These are phyloP conservation scores for Geotrichum bryndzae DNA, from an alignment of 1,139 yeast species.

Conservation along the genomic window DNA sequence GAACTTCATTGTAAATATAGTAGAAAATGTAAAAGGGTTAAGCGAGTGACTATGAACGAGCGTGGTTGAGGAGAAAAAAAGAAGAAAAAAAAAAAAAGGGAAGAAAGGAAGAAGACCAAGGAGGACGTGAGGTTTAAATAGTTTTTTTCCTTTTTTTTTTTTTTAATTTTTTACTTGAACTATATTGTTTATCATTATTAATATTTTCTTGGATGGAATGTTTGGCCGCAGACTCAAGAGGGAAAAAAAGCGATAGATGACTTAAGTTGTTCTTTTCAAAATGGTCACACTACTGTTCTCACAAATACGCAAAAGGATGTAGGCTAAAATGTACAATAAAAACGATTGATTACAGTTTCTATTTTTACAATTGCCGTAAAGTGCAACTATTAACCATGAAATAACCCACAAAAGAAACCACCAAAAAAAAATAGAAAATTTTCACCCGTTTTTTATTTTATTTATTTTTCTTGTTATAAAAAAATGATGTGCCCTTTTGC, in stretches of 20 bases:
- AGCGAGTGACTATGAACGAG: conserved; percentile 15
- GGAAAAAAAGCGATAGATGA: neutral
- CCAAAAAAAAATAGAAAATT: too few relatives aligned
- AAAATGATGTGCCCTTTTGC: too few relatives aligned
- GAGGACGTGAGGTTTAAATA: neutral
- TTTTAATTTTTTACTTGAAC: neutral
- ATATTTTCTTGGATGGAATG: neutral
- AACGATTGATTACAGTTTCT: neutral
- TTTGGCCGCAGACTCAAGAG: neutral
- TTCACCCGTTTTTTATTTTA: too few relatives aligned
- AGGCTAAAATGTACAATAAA: neutral
- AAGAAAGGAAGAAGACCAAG: neutral
- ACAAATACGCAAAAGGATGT: too few relatives aligned
- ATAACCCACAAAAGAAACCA: neutral
- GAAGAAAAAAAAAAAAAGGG: conserved; percentile 5
- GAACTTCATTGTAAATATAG: conserved; percentile 34
- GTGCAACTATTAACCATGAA: neutral
- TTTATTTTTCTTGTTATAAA: too few relatives aligned
- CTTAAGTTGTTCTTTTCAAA: neutral
- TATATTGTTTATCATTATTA: neutral
- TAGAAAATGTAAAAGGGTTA: neutral
- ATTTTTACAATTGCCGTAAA: neutral
- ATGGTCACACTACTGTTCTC: too few relatives aligned
- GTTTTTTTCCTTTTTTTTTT: neutral
- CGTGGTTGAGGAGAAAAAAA: conserved; percentile 26